Percentiles rank a stretch among this genome's conserved stretches.
These are phyloP conservation scores for Sonneratia caseolaris DNA, from an alignment of 345 rosid species.

Conservation along the genomic window DNA sequence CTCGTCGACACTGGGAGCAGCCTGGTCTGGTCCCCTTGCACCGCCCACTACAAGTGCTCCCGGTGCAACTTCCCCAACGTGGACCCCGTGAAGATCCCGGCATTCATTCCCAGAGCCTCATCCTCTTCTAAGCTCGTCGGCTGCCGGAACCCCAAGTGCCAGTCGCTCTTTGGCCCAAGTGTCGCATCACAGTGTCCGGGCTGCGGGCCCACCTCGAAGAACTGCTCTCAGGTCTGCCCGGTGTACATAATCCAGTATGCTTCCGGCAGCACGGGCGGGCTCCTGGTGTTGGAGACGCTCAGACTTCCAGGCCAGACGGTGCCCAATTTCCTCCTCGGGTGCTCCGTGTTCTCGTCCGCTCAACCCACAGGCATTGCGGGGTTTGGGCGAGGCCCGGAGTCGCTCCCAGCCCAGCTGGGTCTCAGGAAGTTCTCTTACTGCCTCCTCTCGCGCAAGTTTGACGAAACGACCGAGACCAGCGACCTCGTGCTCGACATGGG, in stretches of 20 bases:
- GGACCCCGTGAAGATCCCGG: conserved; percentile 27
- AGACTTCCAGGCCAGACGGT: conserved; percentile 28
- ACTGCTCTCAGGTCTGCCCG: conserved; percentile 64
- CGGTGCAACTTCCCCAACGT: conserved; percentile 38
- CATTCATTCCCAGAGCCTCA: conserved; percentile 47
- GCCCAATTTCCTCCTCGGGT: conserved; percentile 58
- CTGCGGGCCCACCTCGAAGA: conserved; percentile 31
- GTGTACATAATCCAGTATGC: conserved; percentile 67
- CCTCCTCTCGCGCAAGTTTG: conserved; percentile 55
- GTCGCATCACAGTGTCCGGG: conserved; percentile 30
- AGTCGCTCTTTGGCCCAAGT: conserved; percentile 38
- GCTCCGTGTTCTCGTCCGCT: conserved; percentile 60
- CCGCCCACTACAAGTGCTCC: conserved; percentile 55
- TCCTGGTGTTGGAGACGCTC: conserved; percentile 46
- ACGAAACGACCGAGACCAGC: conserved; percentile 43
- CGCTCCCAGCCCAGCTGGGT: conserved; percentile 66
- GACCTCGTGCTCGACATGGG: conserved; percentile 49
- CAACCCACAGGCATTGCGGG: conserved; percentile 92
- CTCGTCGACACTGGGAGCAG: conserved; percentile 81
- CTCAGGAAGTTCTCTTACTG: conserved; percentile 72
- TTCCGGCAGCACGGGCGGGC: conserved; percentile 66
- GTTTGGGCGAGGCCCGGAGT: conserved; percentile 63
- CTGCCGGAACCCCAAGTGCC: conserved; percentile 59
- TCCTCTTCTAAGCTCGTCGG: conserved; percentile 48
- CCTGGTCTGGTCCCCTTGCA: conserved; percentile 90